Evolutionary conservation across 139 green algal species (phyloP).

Genomic region (Yamagishiella unicocca): DNA sequence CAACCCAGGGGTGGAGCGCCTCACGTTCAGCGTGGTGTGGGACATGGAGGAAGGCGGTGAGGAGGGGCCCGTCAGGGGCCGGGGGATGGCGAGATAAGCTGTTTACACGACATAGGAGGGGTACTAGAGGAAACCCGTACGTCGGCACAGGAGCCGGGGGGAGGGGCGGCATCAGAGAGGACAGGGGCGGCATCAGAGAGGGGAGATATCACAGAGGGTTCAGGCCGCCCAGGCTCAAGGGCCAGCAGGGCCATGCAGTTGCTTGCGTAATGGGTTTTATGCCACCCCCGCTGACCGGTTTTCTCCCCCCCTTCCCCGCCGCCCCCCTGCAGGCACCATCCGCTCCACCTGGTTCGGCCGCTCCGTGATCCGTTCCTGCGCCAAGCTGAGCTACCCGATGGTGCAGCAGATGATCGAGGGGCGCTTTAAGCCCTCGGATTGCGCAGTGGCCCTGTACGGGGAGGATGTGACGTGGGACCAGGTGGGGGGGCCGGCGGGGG

Average conservation of each 20-base stretch:
- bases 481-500: constrained; percentile 40
- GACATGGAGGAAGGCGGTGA: constrained; percentile 71
- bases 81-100: no score
- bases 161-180: no score
- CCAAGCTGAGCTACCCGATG: constrained; percentile 92
- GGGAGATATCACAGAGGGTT: no score
- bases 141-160: no score
- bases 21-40: constrained; percentile 93
- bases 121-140: background rate
- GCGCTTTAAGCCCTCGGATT: constrained; percentile 50
- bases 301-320: background rate
- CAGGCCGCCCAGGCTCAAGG: no score
- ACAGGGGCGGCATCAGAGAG: no score
- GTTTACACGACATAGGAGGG: no score
- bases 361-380: constrained; percentile 88
- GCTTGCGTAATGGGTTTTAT: no score
- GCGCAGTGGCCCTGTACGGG: constrained; percentile 60
- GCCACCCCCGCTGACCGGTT: no score
- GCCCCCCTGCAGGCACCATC: constrained; percentile 50
- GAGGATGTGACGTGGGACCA: constrained; percentile 75
- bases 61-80: no score
- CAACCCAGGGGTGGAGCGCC: constrained; percentile 84
- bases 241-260: no score
- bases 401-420: constrained; percentile 95
- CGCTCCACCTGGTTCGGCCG: constrained; percentile 79